These are phyloP conservation scores for Pichia eremophila DNA, from an alignment of 805 yeast species.

Conservation along the genomic window DNA sequence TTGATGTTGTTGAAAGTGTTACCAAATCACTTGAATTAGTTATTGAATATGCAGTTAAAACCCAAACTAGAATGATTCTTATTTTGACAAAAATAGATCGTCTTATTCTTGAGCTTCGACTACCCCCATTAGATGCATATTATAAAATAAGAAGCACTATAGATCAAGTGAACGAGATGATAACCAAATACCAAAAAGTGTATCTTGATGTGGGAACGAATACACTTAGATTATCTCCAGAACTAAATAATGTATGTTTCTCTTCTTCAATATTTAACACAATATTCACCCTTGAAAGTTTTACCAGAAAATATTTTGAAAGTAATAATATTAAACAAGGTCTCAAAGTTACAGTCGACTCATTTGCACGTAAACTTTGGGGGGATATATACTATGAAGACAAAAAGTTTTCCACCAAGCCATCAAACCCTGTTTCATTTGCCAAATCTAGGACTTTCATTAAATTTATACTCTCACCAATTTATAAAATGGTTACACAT, in stretches of 20 bases:
- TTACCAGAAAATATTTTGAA: slow-evolving; percentile 42
- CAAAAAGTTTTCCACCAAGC: slow-evolving; percentile 36
- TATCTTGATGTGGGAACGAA: background rate
- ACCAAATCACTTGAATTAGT: slow-evolving; percentile 45
- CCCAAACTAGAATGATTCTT: slow-evolving; percentile 44
- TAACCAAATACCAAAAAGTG: slow-evolving; percentile 21
- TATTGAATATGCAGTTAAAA: slow-evolving; percentile 42
- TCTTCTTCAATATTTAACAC: slow-evolving; percentile 56
- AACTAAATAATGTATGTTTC: slow-evolving; percentile 58
- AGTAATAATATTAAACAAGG: slow-evolving; percentile 20
- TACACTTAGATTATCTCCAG: slow-evolving; percentile 42
- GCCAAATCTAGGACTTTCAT: slow-evolving; percentile 40
- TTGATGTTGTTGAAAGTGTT: slow-evolving; percentile 84
- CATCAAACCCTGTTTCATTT: slow-evolving; percentile 16
- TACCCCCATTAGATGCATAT: slow-evolving; percentile 69
- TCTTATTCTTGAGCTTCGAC: slow-evolving; percentile 64
- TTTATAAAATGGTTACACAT: slow-evolving; percentile 64
- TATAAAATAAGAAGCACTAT: slow-evolving; percentile 53
- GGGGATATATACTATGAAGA: slow-evolving; percentile 55
- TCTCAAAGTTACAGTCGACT: slow-evolving; percentile 19
- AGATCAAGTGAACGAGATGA: slow-evolving; percentile 52
- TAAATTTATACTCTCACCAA: slow-evolving; percentile 62
- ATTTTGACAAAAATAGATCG: slow-evolving; percentile 80
- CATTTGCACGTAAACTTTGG: slow-evolving; percentile 59
- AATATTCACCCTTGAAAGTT: slow-evolving; percentile 58